Percentiles rank a stretch among this genome's conserved stretches.
phyloP scores from a whole-genome alignment of 2,329 filamentous ascomycete species.

The Aspergillus versicolor region DNA sequence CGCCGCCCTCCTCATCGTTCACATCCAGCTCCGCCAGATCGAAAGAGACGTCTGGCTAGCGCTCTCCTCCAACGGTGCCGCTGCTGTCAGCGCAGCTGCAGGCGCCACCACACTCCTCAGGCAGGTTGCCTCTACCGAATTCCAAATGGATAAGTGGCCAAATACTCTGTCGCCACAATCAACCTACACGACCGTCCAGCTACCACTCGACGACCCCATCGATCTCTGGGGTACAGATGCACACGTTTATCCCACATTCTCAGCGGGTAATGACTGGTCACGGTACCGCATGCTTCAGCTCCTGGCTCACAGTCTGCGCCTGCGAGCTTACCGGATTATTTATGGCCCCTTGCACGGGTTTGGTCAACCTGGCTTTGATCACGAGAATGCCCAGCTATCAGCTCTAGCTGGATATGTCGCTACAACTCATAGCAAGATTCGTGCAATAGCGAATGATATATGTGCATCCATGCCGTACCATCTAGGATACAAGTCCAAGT shows the following conservation, averaged over 20 bases:
- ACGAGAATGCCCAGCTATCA: neutral
- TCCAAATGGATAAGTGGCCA: conserved; percentile 2
- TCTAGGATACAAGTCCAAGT: neutral
- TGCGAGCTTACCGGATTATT: conserved; percentile 1
- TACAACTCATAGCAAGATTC: neutral
- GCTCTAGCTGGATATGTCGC: neutral
- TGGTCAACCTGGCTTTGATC: neutral
- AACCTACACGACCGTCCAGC: conserved; percentile 2
- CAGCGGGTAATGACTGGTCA: conserved; percentile 4
- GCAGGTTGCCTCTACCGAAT: neutral
- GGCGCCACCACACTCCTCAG: neutral
- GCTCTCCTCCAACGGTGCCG: neutral
- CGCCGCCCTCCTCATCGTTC: conserved; percentile 2
- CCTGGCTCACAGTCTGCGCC: conserved; percentile 1
- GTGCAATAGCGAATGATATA: neutral
- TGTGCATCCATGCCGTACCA: conserved; percentile 9
- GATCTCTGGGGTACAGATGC: conserved; percentile 1
- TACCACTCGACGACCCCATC: neutral
- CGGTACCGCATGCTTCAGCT: conserved; percentile 8
- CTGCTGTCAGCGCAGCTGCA: neutral
- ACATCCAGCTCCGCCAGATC: conserved; percentile 1
- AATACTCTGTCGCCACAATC: neutral
- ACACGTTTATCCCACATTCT: conserved; percentile 4
- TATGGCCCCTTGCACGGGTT: neutral
- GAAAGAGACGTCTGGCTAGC: neutral